Base-by-base conservation (phyloP, 495 filamentous ascomycete species). In the Collariella sp. region DNA sequence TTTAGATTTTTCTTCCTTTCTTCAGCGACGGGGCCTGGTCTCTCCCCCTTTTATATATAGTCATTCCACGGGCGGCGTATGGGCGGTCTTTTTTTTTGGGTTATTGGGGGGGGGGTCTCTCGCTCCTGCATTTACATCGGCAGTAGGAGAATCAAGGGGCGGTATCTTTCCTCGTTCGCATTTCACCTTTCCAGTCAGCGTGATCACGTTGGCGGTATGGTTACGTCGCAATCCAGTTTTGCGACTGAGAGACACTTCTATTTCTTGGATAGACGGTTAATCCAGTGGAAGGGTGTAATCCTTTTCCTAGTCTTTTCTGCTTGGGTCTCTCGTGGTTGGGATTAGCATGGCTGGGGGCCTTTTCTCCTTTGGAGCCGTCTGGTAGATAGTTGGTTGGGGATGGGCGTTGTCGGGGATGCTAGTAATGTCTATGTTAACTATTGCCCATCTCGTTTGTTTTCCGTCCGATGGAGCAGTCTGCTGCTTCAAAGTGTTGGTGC, bases 361-460 rank as follows among this genome's bases (percentile, higher is more conserved):
- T 18, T 15, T 52, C 40, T 33, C 15, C 36, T 13, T 29, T 15
- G 16, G 11, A 6, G 2, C 20, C 31, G 31, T 11, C 26, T 18
- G n/a, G 7, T 16, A 12, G 34, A 40, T 41, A 41, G 41, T 12
- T 26, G 50, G 42, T 19, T 52, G n/a, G 43, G 20, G 15, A 54
- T 53, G 41, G 36, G 50, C 40, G 31, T 46, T 46, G 43, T 22
- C 33, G 5, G 34, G 29, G 43, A n/a, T 36, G 34, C 51, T 35
- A 23, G 43, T 54, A 54, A 54, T 54, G 51, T 54, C 22, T 47
- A 54, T 54, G 33, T 46, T 54, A n/a, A n/a, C n/a, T n/a, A 46
- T 29, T 50, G 26, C 38, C 36, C 50, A 53, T 31, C 29, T 31
- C 50, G 39, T 22, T 53, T 31, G 20, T 39, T 53, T 44, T 16